Base-by-base conservation (phyloP, 805 yeast species). In the Lipomyces sp. region DNA sequence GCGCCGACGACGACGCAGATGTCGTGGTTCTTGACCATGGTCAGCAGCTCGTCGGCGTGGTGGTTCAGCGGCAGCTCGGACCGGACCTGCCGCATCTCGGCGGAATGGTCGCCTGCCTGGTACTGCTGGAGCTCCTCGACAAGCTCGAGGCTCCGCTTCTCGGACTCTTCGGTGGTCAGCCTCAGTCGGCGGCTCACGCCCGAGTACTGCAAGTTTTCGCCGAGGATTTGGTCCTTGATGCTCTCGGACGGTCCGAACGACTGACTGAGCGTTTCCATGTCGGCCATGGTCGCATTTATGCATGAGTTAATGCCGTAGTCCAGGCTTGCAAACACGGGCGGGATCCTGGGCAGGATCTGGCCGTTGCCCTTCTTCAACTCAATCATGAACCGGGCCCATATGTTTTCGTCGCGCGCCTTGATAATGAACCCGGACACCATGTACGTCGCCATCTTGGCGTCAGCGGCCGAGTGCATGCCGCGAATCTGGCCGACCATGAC, bases 1-100 rank as follows among this genome's bases (percentile, higher is more conserved):
- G 61, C 58, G 24, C 64, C 64, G 16, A 50, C 45, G 13, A 61
- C 43, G 16, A 60, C 33, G n/a, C 45, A 45, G 19, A 60, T 61
- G 14, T 45, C 51, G 18, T 52, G 39, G 6, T 52, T 39, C 10
- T 56, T 31, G 24, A 59, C 49, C 47, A 52, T 14, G 10, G 44
- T 28, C 24, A 58, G 44, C 22, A 58, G 43, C 24, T 56, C 49
- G 10, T 38, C 38, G 13, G n/a, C 18, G 19, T 51, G 35, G n/a
- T 44, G 39, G 21, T 45, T 47, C 18, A 55, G 24, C 10, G 59
- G 59, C 29, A 52, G 46, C 14, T 45, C 40, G n/a, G 21, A 33
- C 21, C 59, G 31, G 32, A 43, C 39, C 3, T 39, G 29, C 13
- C 56, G 48, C 53, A 55, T 52, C 1, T 23, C 32, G 7, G 40